Conservation (phyloP, 106 monocot genomes). For the Dendrobium catenatum region DNA sequence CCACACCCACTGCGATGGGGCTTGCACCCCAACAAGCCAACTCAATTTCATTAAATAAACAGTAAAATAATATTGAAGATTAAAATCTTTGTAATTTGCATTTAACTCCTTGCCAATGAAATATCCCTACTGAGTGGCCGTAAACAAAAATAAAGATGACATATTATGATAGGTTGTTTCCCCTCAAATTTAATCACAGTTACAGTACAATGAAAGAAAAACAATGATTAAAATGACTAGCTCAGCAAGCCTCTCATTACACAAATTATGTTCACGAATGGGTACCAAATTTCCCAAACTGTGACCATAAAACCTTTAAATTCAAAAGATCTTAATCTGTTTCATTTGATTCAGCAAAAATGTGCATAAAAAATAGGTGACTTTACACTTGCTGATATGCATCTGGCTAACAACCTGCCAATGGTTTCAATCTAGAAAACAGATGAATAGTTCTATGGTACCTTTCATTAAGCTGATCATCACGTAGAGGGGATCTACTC, state of each 20-base stretch:
- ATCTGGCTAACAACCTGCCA: not conserved
- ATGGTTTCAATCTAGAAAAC: not conserved
- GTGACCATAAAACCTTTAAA: not conserved
- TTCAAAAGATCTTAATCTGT: not conserved
- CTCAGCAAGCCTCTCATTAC: not conserved
- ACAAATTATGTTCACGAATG: not conserved
- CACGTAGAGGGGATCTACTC: conserved; percentile 2
- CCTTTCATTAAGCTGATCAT: conserved; percentile 2
- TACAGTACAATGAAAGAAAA: too few relatives aligned
- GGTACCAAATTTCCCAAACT: not conserved
- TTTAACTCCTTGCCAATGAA: not conserved
- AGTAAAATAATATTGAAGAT: too few relatives aligned
- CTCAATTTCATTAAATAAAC: too few relatives aligned
- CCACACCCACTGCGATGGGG: too few relatives aligned
- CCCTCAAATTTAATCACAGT: too few relatives aligned
- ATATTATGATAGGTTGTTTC: too few relatives aligned
- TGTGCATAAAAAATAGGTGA: not conserved
- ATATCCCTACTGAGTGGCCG: not conserved
- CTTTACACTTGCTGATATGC: not conserved
- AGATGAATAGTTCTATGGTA: not conserved
- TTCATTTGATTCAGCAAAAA: not conserved
- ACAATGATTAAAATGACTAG: not conserved
- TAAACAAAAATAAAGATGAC: not conserved
- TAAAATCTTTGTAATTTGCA: too few relatives aligned
- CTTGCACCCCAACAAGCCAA: too few relatives aligned